phyloP scores from a whole-genome alignment of 2,329 filamentous ascomycete species.

The Fusarium sp. region DNA sequence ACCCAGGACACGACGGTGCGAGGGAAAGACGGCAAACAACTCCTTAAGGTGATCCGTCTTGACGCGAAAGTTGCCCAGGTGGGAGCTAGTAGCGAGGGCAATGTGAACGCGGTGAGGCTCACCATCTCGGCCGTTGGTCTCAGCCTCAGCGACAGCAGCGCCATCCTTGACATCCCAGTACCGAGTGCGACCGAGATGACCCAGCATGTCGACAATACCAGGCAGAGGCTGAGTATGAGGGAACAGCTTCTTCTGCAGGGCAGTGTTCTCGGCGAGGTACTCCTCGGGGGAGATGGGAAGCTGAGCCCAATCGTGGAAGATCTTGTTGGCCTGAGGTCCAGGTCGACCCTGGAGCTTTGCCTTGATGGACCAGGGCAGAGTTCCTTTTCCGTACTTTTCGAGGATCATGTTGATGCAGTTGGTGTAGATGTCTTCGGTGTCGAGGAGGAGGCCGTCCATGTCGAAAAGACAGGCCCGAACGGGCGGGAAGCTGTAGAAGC shows the following conservation, averaged over 20 bases:
- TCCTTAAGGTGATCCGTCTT: conserved; percentile 72
- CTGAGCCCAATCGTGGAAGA: conserved; percentile 80
- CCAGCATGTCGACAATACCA: conserved; percentile 75
- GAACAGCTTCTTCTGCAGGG: conserved; percentile 76
- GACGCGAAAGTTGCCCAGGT: conserved; percentile 73
- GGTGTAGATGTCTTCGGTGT: conserved; percentile 92
- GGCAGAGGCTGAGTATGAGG: conserved; percentile 77
- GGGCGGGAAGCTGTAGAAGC: conserved; percentile 69
- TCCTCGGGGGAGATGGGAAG: conserved; percentile 77
- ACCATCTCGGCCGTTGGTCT: conserved; percentile 25
- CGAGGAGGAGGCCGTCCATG: conserved; percentile 96
- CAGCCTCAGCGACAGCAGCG: conserved; percentile 35
- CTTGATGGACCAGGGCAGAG: conserved; percentile 93
- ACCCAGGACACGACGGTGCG: conserved; percentile 77
- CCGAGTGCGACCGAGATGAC: conserved; percentile 61
- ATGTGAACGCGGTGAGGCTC: conserved; percentile 67
- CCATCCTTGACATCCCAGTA: conserved; percentile 55
- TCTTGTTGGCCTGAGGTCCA: conserved; percentile 59
- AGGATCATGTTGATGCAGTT: conserved; percentile 83
- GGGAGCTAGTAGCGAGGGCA: conserved; percentile 84
- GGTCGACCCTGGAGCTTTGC: conserved; percentile 76
- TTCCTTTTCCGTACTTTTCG: conserved; percentile 72
- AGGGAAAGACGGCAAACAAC: conserved; percentile 70
- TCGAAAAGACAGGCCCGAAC: conserved; percentile 95
- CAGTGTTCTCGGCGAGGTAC: conserved; percentile 66